Conservation (phyloP, 2,329 filamentous ascomycete genomes). For the Fusarium sp. region DNA sequence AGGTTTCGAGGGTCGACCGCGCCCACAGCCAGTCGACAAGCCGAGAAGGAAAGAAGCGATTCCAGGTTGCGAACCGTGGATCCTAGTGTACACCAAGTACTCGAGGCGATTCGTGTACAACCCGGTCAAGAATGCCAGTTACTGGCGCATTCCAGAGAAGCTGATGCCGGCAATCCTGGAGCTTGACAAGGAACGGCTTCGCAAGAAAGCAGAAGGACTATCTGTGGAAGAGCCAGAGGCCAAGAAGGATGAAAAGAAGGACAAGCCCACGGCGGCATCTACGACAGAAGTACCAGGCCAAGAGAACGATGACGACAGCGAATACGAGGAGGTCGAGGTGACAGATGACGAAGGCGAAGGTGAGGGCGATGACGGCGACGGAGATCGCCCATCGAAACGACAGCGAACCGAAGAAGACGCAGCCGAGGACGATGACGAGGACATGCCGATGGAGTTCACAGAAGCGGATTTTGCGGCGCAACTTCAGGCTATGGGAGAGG, state of each 20-base stretch:
- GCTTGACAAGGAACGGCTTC: slow-evolving; percentile 78
- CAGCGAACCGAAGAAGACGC: slow-evolving; percentile 73
- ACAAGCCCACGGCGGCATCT: background rate
- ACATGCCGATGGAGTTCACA: slow-evolving; percentile 79
- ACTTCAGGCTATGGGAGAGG: slow-evolving; percentile 86
- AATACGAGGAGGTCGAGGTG: slow-evolving; percentile 80
- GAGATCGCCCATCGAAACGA: slow-evolving; percentile 70
- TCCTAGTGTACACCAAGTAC: slow-evolving; percentile 92
- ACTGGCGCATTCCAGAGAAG: slow-evolving; percentile 93
- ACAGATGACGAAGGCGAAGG: slow-evolving; percentile 64
- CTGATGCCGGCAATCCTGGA: slow-evolving; percentile 82
- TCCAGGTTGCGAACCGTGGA: slow-evolving; percentile 86
- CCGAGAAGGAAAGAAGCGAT: slow-evolving; percentile 85
- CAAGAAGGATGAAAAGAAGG: slow-evolving; percentile 15
- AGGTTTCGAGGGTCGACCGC: slow-evolving; percentile 69
- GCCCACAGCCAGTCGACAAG: slow-evolving; percentile 79
- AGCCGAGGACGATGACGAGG: slow-evolving; percentile 59
- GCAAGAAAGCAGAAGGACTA: slow-evolving; percentile 63
- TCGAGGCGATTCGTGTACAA: slow-evolving; percentile 93
- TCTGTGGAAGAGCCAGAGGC: slow-evolving; percentile 35
- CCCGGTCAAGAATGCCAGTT: slow-evolving; percentile 84
- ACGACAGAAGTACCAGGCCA: background rate
- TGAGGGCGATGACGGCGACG: slow-evolving; percentile 47
- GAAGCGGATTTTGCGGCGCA: slow-evolving; percentile 97
- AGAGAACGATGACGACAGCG: slow-evolving; percentile 64